Conservation (phyloP, 352 stramenopile species). For the Phytophthora melonis region DNA sequence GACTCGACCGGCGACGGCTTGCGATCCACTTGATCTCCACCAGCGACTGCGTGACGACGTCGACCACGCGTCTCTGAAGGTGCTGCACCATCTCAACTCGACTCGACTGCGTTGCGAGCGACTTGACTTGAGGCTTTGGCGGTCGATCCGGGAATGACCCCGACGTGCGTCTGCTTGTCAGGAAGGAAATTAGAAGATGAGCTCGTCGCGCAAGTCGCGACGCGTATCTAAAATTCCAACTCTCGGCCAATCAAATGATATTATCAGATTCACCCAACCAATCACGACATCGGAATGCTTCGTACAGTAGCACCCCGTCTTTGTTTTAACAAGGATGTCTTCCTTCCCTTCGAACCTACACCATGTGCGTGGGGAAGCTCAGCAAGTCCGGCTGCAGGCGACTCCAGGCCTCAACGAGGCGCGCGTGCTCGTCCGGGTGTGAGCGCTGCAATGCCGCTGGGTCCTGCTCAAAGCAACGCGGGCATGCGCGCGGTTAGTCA, state of each 20-base stretch:
- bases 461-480: constrained; percentile 49
- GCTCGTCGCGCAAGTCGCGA: background rate
- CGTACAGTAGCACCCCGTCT: constrained; percentile 10
- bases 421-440: constrained; percentile 75
- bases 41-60: constrained; percentile 22
- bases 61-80: constrained; percentile 14
- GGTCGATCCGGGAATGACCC: constrained; percentile 27
- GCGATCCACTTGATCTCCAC: constrained; percentile 35
- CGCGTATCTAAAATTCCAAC: constrained; percentile 10
- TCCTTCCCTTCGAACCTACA: constrained; percentile 15
- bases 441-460: constrained; percentile 72
- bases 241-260: constrained; percentile 16
- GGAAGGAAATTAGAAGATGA: constrained; percentile 23
- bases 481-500: constrained; percentile 6
- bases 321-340: constrained; percentile 24
- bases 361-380: constrained; percentile 45
- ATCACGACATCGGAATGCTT: constrained; percentile 21
- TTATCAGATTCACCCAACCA: constrained; percentile 26
- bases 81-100: constrained; percentile 32
- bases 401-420: constrained; percentile 77
- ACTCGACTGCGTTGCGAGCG: background rate
- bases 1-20: constrained; percentile 19
- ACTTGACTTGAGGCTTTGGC: constrained; percentile 22
- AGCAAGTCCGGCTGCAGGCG: constrained; percentile 80
- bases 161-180: constrained; percentile 13